Percentiles rank a stretch among this genome's conserved stretches.
phyloP scores from a whole-genome alignment of 495 filamentous ascomycete species.

The Penicillium soppii region DNA sequence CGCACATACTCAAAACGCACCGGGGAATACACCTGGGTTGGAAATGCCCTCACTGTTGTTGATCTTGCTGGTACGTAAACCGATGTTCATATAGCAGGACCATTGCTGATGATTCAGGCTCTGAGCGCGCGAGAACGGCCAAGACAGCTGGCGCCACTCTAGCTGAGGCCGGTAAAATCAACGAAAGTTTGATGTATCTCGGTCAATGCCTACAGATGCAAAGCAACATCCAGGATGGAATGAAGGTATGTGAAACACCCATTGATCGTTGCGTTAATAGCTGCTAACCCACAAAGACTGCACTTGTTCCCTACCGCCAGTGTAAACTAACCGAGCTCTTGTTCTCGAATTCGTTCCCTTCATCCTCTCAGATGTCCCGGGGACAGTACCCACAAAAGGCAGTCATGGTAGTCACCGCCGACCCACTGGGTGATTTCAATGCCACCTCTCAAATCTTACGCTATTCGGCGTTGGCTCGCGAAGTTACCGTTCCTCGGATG shows the following conservation, averaged over 20 bases:
- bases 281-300: constrained; percentile 48
- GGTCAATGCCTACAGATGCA: constrained; percentile 98
- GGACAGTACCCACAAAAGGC: constrained; percentile 75
- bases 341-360: constrained; percentile 93
- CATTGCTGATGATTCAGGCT: constrained; percentile 47
- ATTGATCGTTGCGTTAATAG: background rate
- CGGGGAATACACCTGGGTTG: constrained; percentile 66
- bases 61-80: constrained; percentile 73
- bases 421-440: constrained; percentile 92
- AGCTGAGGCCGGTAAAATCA: constrained; percentile 95
- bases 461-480: constrained; percentile 89
- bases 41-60: constrained; percentile 81
- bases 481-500: constrained; percentile 88
- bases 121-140: constrained; percentile 87
- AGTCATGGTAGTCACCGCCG: constrained; percentile 95
- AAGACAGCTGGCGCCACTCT: constrained; percentile 92
- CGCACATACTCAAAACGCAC: constrained; percentile 51
- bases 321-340: constrained; percentile 96
- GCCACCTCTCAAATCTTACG: constrained; percentile 94
- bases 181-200: constrained; percentile 96
- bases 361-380: constrained; percentile 53
- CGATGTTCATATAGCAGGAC: background rate
- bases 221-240: constrained; percentile 68
- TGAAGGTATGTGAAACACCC: constrained; percentile 57
- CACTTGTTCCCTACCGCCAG: constrained; percentile 87